A percentile compares a stretch with the other conserved stretches of the same genome.
Evolutionary conservation across 257 asterid species (phyloP).

Genomic region (Eustoma russellianum): DNA sequence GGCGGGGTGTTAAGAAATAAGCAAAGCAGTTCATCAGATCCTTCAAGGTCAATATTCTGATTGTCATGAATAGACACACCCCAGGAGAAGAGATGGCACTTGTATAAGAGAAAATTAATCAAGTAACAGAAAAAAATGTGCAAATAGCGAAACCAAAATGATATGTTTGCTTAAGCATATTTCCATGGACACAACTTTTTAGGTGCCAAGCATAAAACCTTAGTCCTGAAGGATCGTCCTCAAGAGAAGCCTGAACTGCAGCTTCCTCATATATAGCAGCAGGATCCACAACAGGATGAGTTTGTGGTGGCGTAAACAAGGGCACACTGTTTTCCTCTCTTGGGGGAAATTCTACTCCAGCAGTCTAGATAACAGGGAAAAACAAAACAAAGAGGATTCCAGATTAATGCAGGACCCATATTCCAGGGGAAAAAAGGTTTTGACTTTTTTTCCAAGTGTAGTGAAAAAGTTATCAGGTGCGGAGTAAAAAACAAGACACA

Average conservation of each 20-base stretch:
- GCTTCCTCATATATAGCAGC: conserved; percentile 73
- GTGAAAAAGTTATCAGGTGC: too few species aligned
- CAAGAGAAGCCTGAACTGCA: conserved; percentile 91
- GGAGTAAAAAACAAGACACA: too few species aligned
- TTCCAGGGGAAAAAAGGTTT: not conserved
- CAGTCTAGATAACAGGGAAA: conserved; percentile 37
- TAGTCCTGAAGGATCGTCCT: conserved; percentile 84
- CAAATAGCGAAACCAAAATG: too few species aligned
- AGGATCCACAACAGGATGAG: conserved; percentile 57
- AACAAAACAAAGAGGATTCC: not conserved
- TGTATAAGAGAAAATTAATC: too few species aligned
- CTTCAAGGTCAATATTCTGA: too few species aligned
- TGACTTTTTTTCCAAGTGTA: too few species aligned
- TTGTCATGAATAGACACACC: too few species aligned
- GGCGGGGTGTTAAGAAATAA: too few species aligned
- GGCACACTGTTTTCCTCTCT: conserved; percentile 80
- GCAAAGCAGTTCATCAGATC: too few species aligned
- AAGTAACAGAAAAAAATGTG: too few species aligned
- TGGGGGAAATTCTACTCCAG: conserved; percentile 95
- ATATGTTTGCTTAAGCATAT: too few species aligned
- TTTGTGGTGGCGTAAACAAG: conserved; percentile 86
- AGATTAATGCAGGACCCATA: not conserved
- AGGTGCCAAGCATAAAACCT: conserved; percentile 28
- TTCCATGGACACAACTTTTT: not conserved
- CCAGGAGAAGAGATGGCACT: too few species aligned